These are phyloP conservation scores for Bryoerythrophyllum caledonicum DNA, from an alignment of 225 moss, liverwort and hornwort genomes.

Conservation along the genomic window DNA sequence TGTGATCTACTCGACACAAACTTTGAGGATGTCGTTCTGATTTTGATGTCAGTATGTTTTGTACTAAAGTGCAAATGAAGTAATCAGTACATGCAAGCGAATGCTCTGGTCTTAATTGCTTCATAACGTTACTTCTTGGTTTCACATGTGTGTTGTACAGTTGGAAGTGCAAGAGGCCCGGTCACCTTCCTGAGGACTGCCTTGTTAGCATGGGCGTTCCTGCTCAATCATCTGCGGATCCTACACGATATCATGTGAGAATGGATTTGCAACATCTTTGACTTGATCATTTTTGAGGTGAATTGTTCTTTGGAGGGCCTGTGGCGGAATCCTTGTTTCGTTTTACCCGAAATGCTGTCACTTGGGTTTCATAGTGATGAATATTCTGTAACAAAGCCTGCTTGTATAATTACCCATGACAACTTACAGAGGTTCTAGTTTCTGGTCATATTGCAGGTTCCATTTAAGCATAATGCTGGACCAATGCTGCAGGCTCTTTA, in stretches of 20 bases:
- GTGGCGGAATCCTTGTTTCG: neutral
- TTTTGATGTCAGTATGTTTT: neutral
- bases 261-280: neutral
- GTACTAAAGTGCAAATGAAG: neutral
- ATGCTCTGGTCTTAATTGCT: neutral
- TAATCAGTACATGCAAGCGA: neutral
- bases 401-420: neutral
- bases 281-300: conserved; percentile 9
- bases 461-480: conserved; percentile 33
- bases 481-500: conserved; percentile 48
- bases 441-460: conserved; percentile 27
- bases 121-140: conserved; percentile 7
- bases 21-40: neutral
- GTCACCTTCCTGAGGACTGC: conserved; percentile 68
- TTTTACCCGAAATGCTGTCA: neutral
- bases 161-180: conserved; percentile 80
- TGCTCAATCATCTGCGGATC: conserved; percentile 52
- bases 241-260: conserved; percentile 47
- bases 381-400: neutral
- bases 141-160: conserved; percentile 28
- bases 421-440: neutral
- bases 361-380: neutral
- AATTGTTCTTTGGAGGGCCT: conserved; percentile 1
- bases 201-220: conserved; percentile 54
- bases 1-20: neutral